Base-by-base conservation (phyloP, 208 protist species). In the Wallacemonas sp. region DNA sequence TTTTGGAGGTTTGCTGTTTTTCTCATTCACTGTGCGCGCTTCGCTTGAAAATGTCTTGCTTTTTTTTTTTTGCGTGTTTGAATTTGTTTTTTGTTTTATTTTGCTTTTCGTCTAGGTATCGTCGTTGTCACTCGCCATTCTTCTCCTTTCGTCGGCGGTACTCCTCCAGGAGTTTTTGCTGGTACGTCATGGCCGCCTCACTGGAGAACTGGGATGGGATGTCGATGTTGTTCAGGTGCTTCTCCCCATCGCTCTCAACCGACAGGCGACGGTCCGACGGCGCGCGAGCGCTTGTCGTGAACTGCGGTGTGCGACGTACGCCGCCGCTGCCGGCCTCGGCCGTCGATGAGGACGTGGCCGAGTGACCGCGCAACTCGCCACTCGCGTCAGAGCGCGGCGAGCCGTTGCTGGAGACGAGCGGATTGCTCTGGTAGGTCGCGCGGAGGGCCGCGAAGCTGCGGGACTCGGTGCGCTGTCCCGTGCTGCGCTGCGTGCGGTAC, bases 81-180 rank as follows among this genome's bases (percentile, higher is more conserved):
- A 44, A 23, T n/a, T n/a, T n/a, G n/a, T n/a, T n/a, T 38, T 48
- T 36, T 2, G 23, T 62, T 61, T 63, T 31, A 49, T 62, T 26
- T 67, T 52, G 5, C 31, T 39, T 48, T 14, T n/a, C n/a, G n/a
- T n/a, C n/a, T n/a, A n/a, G n/a, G n/a, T n/a, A n/a, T 41, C 14
- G 10, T 7, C 36, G 36, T 41, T 14, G 7, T 41, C 36, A 45
- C n/a, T 54, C 2, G 10, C 39, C 12, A 3, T 52, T 65, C 42
- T 61, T 54, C 38, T 44, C 46, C 46, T 88, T 86, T 4, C 73
- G 70, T 7, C 75, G 61, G 23, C 91, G 80, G 67, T 78, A 96
- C 26, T 82, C 71, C 61, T 94, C 91, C 11, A 96, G 69, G 33
- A 96, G 81, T 49, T 77, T 62, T 64, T 91, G 74, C 76, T 96